Conservation (phyloP, 2,329 filamentous ascomycete genomes). For the Penicillium verrucosum region DNA sequence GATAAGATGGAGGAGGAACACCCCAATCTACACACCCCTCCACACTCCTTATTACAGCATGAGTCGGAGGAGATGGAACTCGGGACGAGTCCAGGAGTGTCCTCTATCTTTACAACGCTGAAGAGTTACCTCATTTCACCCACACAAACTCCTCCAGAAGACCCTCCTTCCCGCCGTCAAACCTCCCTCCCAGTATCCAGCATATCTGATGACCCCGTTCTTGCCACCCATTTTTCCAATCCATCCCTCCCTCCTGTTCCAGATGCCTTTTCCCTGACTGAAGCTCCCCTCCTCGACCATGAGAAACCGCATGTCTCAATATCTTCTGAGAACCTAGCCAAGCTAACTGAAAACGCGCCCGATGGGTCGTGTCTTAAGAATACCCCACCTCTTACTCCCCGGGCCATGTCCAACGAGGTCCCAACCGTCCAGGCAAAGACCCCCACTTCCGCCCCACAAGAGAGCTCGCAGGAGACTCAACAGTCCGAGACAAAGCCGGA, state of each 20-base stretch:
- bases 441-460: constrained; percentile 20
- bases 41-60: constrained; percentile 45
- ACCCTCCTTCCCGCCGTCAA: constrained; percentile 42
- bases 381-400: constrained; percentile 83
- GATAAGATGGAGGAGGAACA: constrained; percentile 31
- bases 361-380: constrained; percentile 69
- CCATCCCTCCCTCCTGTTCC: constrained; percentile 56
- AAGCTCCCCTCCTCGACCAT: constrained; percentile 51
- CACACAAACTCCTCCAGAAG: constrained; percentile 24
- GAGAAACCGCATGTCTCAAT: constrained; percentile 42
- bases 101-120: constrained; percentile 45
- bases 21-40: constrained; percentile 43
- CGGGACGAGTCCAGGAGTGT: constrained; percentile 37
- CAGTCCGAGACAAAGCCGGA: constrained; percentile 18
- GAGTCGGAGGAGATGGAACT: constrained; percentile 43
- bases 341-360: constrained; percentile 80
- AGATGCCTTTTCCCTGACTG: constrained; percentile 45
- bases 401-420: constrained; percentile 71
- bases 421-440: constrained; percentile 33
- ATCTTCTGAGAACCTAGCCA: constrained; percentile 45
- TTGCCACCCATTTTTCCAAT: constrained; percentile 67
- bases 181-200: constrained; percentile 59
- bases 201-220: constrained; percentile 62
- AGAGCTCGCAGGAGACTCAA: neutral
- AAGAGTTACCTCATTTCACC: constrained; percentile 45